Base-by-base conservation (phyloP, 1,139 yeast genomes). In the Candida labiduridarum region DNA sequence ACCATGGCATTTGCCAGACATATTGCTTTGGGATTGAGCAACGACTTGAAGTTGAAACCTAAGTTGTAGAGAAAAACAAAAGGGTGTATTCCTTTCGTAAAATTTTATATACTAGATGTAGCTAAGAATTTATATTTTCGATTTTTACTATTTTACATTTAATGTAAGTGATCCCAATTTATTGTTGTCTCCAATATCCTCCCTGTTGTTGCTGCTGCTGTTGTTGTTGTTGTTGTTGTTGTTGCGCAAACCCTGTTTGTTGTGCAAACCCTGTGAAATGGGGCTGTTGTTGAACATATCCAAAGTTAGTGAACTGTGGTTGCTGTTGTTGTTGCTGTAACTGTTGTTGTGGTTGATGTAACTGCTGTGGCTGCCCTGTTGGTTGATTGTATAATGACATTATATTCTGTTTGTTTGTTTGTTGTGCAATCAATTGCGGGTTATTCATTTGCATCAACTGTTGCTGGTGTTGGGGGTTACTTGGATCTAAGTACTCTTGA, bases 401-500 rank as follows among this genome's bases (percentile, higher is more conserved):
- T 10, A 76, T 75, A 50, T 62, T 69, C 56, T 72, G 78, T 51
- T 74, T 75, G 46, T 66, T 72, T 1, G 77, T 72, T 51, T 78
- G 82, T 54, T 76, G 82, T 4, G 75, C 75, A 11, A 66, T 55
- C 50, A 70, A 62, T 53, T 72, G 79, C 9, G 79, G 79, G 52
- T 72, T 74, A 16, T 66, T 62, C 56, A 78, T 82, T 54, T 72
- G 80, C 53, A 65, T 64, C 51, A 79, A 67, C 56, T 74, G 68
- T 55, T 78, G 80, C 57, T 81, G 85, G 56, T 79, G 84, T 52
- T 73, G 76, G 2, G 80, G 80, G 52, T 80, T 83, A 49, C 59
- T 71, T 14, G 84, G 83, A 60, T 81, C 85, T 56, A 81, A 65
- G 55, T 82, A 82, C 59, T 81, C 84, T 60, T 82, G 85, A 2